Base-by-base conservation (phyloP, 2,329 filamentous ascomycete genomes). In the Xylaria arbuscula region DNA sequence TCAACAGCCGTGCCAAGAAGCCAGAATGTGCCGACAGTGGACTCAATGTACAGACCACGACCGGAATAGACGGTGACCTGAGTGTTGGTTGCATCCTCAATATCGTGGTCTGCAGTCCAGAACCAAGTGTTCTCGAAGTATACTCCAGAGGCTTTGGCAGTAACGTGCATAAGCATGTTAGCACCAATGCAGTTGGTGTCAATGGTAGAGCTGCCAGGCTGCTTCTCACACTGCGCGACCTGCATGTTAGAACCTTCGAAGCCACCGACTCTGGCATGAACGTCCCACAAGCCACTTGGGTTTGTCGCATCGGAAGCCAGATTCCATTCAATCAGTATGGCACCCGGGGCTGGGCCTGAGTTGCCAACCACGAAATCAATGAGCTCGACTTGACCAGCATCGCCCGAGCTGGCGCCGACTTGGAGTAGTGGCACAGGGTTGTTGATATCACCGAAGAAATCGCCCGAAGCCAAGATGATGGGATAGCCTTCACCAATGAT, bases 251-350 rank as follows among this genome's bases (percentile, higher is more conserved):
- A 92, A 47, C 91, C 91, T 3, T 87, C 86, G 69, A 88, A 89
- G 15, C 92, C 92, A 72, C 91, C 92, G 57, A 95, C 86, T 73
- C 92, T 89, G 76, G 91, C 87, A 80, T 94, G 92, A 13, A 91
- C 88, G 73, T 94, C 92, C 92, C 92, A 94, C 78, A 91, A 84
- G 15, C 87, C 89, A 3, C 82, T 82, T 2, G 85, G 84, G 42
- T 74, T 76, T 13, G 75, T 75, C 3, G 79, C 73, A 45, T 64
- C 50, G 17, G 83, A 83, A 58, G 83, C 85, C 17, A 94, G 82
- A 76, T 94, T 94, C 84, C 90, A 94, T 76, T 94, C 85, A 66
- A 94, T 88, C 7, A 94, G 81, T 8, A 90, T 83, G 0, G 92
- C 92, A 4, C 92, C 92, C 0, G 88, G 84, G 8, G 89, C 84